Conservation (phyloP, 2,329 filamentous ascomycete genomes). For the Ophiostoma perfectum region DNA sequence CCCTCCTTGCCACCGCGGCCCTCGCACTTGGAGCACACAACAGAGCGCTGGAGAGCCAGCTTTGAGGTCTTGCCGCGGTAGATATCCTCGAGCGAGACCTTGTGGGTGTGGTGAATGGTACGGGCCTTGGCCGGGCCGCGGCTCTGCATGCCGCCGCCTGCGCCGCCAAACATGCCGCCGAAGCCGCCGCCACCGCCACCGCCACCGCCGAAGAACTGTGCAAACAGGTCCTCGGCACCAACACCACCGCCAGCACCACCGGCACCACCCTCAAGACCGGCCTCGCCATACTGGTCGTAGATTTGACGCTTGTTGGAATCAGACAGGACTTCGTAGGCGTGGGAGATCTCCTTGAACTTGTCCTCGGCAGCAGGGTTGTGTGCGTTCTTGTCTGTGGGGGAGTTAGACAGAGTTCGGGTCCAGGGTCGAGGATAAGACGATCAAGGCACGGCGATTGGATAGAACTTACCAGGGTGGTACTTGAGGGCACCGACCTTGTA, state of each 20-base stretch:
- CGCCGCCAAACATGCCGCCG: slow-evolving; percentile 72
- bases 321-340: slow-evolving; percentile 91
- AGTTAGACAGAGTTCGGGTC: background rate
- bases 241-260: slow-evolving; percentile 67
- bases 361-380: slow-evolving; percentile 89
- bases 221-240: slow-evolving; percentile 93
- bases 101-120: slow-evolving; percentile 97
- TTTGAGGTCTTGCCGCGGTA: slow-evolving; percentile 98
- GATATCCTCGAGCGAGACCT: slow-evolving; percentile 94
- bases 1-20: slow-evolving; percentile 95
- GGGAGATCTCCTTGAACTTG: slow-evolving; percentile 97
- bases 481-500: slow-evolving; percentile 81
- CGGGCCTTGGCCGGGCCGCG: slow-evolving; percentile 81
- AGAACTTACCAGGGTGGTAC: slow-evolving; percentile 68
- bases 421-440: background rate
- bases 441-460: too few relatives aligned
- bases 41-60: slow-evolving; percentile 90
- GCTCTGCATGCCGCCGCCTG: slow-evolving; percentile 68
- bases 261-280: slow-evolving; percentile 84
- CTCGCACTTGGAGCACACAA: slow-evolving; percentile 93
- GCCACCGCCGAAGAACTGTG: slow-evolving; percentile 81
- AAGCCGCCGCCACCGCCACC: slow-evolving; percentile 59
- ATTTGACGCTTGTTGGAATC: slow-evolving; percentile 85
- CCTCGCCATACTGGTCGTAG: slow-evolving; percentile 97
- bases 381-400: slow-evolving; percentile 77